A percentile compares a stretch with the other conserved stretches of the same genome.
phyloP scores from a whole-genome alignment of 2,329 filamentous ascomycete genomes.

The Aspergillus candidus region DNA sequence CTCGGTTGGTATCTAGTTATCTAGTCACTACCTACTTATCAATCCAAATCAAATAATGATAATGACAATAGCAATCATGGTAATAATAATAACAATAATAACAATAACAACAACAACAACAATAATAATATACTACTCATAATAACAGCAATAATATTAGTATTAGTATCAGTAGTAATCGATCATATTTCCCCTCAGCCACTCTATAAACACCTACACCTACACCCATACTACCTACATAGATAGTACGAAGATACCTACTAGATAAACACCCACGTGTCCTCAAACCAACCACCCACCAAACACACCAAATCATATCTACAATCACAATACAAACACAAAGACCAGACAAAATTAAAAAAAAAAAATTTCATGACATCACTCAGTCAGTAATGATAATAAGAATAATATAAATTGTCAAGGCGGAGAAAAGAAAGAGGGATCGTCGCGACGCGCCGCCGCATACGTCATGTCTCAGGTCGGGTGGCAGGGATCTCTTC shows the following conservation, averaged over 20 bases:
- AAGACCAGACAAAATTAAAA: too few species aligned
- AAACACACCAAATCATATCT: too few species aligned
- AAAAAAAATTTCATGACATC: too few species aligned
- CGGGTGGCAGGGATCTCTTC: background rate
- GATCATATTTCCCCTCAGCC: background rate
- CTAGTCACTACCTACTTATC: too few species aligned
- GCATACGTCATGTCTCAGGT: constrained; percentile 17
- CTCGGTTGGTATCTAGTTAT: too few species aligned
- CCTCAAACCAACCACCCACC: too few species aligned
- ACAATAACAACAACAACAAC: background rate
- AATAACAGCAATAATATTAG: background rate
- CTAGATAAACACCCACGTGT: background rate
- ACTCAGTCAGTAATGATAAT: too few species aligned
- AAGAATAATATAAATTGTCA: background rate
- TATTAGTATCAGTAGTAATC: background rate
- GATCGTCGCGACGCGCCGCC: constrained; percentile 7
- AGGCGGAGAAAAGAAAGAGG: background rate
- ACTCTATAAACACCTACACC: background rate
- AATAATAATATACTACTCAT: too few species aligned
- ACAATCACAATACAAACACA: background rate
- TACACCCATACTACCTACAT: too few species aligned
- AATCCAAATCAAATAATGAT: too few species aligned
- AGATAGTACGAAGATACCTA: background rate
- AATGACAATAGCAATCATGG: too few species aligned
- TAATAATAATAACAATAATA: too few species aligned